Evolutionary conservation across 805 yeast species (phyloP).

Genomic region (Lachancea fermentati): DNA sequence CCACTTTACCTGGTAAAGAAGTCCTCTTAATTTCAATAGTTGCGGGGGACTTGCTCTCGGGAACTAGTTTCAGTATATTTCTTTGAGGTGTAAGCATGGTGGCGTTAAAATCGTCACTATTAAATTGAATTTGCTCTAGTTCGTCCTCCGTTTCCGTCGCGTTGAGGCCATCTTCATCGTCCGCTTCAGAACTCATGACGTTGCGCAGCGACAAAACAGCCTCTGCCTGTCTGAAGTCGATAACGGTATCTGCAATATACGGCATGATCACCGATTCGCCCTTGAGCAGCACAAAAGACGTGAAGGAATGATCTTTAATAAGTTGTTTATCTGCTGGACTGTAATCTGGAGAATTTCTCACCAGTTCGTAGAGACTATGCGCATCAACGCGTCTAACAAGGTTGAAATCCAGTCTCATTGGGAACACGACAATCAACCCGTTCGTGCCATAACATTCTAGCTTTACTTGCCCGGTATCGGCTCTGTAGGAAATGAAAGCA

Average conservation of each 20-base stretch:
- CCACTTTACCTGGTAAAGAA: neutral
- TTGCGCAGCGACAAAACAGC: slow-evolving; percentile 55
- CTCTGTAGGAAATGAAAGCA: slow-evolving; percentile 36
- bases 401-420: slow-evolving; percentile 39
- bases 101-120: slow-evolving; percentile 17
- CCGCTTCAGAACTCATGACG: slow-evolving; percentile 40
- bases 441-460: slow-evolving; percentile 78
- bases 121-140: slow-evolving; percentile 21
- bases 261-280: slow-evolving; percentile 66
- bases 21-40: neutral
- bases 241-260: slow-evolving; percentile 48
- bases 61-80: slow-evolving; percentile 6
- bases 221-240: slow-evolving; percentile 53
- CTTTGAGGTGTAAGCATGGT: slow-evolving; percentile 17
- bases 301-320: slow-evolving; percentile 15
- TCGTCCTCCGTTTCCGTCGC: slow-evolving; percentile 37
- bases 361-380: slow-evolving; percentile 23
- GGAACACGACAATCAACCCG: slow-evolving; percentile 66
- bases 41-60: neutral
- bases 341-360: slow-evolving; percentile 8
- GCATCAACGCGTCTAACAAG: slow-evolving; percentile 16
- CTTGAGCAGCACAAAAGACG: slow-evolving; percentile 40
- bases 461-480: slow-evolving; percentile 37
- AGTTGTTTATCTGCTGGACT: slow-evolving; percentile 15
- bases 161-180: slow-evolving; percentile 37